Base-by-base conservation (phyloP, 164 flowering plant species). In the Magnolia officinalis region DNA sequence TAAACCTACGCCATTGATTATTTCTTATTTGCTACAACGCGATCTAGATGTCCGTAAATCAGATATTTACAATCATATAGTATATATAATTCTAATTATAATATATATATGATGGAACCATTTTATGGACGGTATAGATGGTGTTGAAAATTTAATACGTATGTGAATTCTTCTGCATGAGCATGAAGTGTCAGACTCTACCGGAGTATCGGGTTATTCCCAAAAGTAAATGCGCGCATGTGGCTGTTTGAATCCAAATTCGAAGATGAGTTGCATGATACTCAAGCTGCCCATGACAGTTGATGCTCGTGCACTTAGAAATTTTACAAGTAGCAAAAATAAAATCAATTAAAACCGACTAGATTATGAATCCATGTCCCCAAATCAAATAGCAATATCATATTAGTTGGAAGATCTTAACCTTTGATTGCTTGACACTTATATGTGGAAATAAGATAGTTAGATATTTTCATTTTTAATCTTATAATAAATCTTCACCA, bases 151-250 rank as follows among this genome's bases (percentile, higher is more conserved):
- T 37, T 37, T 0, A 6, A 2, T 6, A 3, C 6, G 6, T 37
- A 37, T 3, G 6, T 1, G 45, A 37, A 37, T 37, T 37, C 4
- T 6, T 37, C 0, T 0, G 61, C 61, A 55, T 55, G 61, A 11
- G 61, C 4, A 55, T 55, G 19, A 10, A 55, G 16, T 13, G 16
- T 55, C 13, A 16, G 0, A 11, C 18, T 55, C 61, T 13, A 16
- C 1, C 61, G 4, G 19, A 55, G 61, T 55, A 55, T 3, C 13
- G 2, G 61, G 61, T 55, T 10, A 55, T 4, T 20, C 5, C 2
- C 67, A 21, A 64, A 64, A 64, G 67, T 64, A 64, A 20, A 64
- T 64, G 67, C 8, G 67, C 21, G 67, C 67, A 64, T 64, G 67
- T 64, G 67, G 23, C 67, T 21, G 29, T 21, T 21, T 21, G 8